Evolutionary conservation across 768 basidiomycete genomes (phyloP).

Genomic region (Pleurotus tuoliensis): DNA sequence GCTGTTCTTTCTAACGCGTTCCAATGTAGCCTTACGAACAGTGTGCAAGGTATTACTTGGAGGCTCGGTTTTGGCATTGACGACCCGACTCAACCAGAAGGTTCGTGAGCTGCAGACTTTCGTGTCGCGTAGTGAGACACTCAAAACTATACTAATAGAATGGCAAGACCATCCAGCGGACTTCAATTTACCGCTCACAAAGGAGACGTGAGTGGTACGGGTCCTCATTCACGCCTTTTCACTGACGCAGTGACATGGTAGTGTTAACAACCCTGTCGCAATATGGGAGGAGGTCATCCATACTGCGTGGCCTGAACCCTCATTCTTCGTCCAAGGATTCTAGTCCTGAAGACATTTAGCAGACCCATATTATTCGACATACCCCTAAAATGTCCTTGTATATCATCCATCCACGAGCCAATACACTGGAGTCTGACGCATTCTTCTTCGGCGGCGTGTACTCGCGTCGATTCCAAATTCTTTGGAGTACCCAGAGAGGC

Average conservation of each 20-base stretch:
- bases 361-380: no score
- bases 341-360: no score
- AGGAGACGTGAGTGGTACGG: constrained; percentile 39
- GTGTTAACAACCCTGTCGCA: constrained; percentile 52
- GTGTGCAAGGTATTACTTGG: constrained; percentile 61
- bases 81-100: constrained; percentile 50
- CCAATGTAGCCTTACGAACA: constrained; percentile 42
- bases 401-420: no score
- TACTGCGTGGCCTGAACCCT: neutral
- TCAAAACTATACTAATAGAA: constrained; percentile 30
- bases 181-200: constrained; percentile 46
- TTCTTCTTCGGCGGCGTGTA: no score
- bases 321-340: neutral
- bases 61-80: constrained; percentile 55
- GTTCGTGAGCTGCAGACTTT: constrained; percentile 22
- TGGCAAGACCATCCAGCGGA: constrained; percentile 57
- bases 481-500: no score
- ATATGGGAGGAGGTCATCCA: constrained; percentile 47
- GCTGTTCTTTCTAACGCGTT: neutral
- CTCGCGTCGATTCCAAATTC: no score
- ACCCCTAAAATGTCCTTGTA: no score
- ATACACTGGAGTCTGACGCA: no score
- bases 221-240: neutral
- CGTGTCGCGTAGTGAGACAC: neutral
- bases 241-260: constrained; percentile 14